A percentile compares a stretch with the other conserved stretches of the same genome.
phyloP scores from a whole-genome alignment of 1,284 basidiomycete species.

The Pseudozyma thailandica region DNA sequence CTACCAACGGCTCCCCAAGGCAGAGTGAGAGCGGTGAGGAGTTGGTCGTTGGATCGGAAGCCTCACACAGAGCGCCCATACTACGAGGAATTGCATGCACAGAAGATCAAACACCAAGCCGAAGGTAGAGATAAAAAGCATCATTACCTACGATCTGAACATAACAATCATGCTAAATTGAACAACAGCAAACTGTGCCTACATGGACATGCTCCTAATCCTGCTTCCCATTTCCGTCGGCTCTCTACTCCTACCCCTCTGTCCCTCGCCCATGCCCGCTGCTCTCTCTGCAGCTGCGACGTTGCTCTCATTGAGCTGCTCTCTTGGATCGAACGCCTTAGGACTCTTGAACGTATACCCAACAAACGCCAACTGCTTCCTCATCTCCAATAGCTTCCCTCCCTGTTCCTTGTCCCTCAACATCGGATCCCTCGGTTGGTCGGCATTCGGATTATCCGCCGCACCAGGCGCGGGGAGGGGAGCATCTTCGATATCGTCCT shows the following conservation, averaged over 20 bases:
- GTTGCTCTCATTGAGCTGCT: conserved; percentile 49
- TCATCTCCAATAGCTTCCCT: conserved; percentile 83
- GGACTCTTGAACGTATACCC: conserved; percentile 65
- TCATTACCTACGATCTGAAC: too few species aligned
- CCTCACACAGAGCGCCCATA: too few species aligned
- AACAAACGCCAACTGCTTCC: conserved; percentile 89
- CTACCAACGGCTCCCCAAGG: too few species aligned
- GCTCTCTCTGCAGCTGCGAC: conserved; percentile 44
- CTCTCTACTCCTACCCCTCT: conserved; percentile 26
- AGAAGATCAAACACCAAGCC: too few species aligned
- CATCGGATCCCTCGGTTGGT: conserved; percentile 87
- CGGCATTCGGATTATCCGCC: conserved; percentile 73
- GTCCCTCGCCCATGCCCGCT: conserved; percentile 17
- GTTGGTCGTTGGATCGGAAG: too few species aligned
- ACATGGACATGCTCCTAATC: conserved; percentile 64
- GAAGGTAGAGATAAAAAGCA: too few species aligned
- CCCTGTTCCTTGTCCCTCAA: conserved; percentile 85
- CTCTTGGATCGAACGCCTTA: conserved; percentile 53
- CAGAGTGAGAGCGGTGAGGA: too few species aligned
- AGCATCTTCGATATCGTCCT: conserved; percentile 84
- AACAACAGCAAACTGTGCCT: not conserved
- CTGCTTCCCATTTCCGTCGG: conserved; percentile 50
- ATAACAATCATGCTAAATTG: not conserved
- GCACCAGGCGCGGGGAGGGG: conserved; percentile 89
- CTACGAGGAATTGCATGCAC: too few species aligned